These are phyloP conservation scores for Penicillium capsulatum DNA, from an alignment of 2,329 filamentous ascomycete species.

Conservation along the genomic window DNA sequence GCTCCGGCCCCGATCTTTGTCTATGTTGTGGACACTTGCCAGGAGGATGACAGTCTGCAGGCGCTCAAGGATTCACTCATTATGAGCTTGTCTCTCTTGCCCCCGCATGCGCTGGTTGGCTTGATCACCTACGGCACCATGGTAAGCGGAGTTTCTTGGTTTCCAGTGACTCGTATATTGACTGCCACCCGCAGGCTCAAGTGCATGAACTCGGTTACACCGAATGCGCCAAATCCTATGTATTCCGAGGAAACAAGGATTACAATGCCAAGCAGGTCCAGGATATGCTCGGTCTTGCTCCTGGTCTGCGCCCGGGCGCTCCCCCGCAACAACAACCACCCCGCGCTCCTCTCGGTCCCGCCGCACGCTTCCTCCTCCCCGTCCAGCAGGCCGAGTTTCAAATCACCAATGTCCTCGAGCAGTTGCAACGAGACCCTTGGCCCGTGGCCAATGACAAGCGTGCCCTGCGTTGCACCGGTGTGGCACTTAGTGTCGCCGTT, in stretches of 20 bases:
- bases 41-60: conserved; percentile 64
- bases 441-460: conserved; percentile 91
- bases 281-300: conserved; percentile 85
- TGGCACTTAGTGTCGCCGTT: conserved; percentile 91
- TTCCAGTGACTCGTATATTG: conserved; percentile 3
- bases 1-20: conserved; percentile 64
- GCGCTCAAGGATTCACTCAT: conserved; percentile 64
- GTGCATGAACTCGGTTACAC: conserved; percentile 97
- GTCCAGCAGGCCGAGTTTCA: conserved; percentile 96
- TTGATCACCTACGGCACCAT: conserved; percentile 77
- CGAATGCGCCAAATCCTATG: conserved; percentile 97
- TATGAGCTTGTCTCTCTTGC: conserved; percentile 61
- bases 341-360: conserved; percentile 70
- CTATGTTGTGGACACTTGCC: conserved; percentile 66
- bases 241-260: conserved; percentile 96
- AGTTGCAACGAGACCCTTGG: conserved; percentile 96
- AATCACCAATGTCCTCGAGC: conserved; percentile 90
- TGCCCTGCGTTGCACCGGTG: conserved; percentile 85
- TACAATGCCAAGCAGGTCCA: conserved; percentile 99
- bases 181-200: conserved; percentile 61
- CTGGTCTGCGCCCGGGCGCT: conserved; percentile 68
- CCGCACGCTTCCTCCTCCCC: conserved; percentile 85
- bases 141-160: conserved; percentile 49
- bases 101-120: conserved; percentile 60
- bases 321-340: conserved; percentile 61